Conservation (phyloP, 108 stramenopile species). For the Skeletonema potamos region DNA sequence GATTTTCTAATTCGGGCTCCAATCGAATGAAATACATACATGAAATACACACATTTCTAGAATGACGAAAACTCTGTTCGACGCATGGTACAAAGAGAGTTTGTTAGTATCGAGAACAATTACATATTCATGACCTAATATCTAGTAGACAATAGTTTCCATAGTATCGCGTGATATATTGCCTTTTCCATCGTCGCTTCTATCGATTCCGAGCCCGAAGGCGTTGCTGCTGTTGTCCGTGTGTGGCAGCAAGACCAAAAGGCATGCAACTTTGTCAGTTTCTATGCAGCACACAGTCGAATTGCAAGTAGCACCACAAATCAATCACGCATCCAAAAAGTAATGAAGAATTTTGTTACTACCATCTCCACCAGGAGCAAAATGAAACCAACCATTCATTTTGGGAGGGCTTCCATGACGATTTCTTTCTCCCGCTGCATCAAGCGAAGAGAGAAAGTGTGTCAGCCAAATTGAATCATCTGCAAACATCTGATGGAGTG, state of each 20-base stretch:
- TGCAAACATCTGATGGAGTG: slow-evolving; percentile 19
- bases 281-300: too few species aligned
- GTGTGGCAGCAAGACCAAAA: too few species aligned
- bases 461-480: slow-evolving; percentile 22
- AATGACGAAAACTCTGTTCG: background rate
- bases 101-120: background rate
- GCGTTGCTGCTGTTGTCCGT: too few species aligned
- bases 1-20: background rate
- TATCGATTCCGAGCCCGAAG: too few species aligned
- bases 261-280: too few species aligned
- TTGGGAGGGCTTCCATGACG: background rate
- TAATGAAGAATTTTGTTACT: slow-evolving; percentile 15
- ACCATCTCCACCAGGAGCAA: slow-evolving; percentile 15
- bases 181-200: too few species aligned
- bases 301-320: background rate
- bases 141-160: too few species aligned
- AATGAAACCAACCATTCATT: slow-evolving; percentile 25
- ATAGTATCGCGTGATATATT: too few species aligned
- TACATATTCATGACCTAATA: background rate
- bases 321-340: background rate
- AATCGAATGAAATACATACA: background rate
- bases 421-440: background rate
- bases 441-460: background rate
- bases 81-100: too few species aligned
- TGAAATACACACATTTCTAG: background rate